Base-by-base conservation (phyloP, 768 basidiomycete species). In the Tephrocybe sp. region DNA sequence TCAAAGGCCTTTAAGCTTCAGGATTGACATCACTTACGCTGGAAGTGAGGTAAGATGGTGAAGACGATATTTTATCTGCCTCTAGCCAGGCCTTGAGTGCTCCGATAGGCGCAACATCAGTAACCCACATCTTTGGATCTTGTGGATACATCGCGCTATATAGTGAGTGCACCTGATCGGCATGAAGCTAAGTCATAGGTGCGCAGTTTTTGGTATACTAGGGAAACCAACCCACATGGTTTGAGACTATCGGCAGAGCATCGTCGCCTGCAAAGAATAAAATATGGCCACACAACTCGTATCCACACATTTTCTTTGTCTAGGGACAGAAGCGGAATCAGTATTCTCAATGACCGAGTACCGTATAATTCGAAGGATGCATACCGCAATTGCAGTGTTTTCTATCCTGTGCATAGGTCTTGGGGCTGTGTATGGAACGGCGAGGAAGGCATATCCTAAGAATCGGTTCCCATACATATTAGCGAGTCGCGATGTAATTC, bases 131-230 rank as follows among this genome's bases (percentile, higher is more conserved):
- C 49, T 63, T 65, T 0, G 69, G 66, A 41, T 71, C 71, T 11
- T 57, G 55, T 1, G 75, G 64, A 53, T 68, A 73, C n/a, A 70
- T 31, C 6, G 73, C 51, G 35, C 58, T 66, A 36, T 69, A 61
- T 53, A 77, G 74, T 1, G 71, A 72, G 22, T 75, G 74, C 27
- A 68, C 52, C 72, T 77, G 27, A 22, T n/a, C n/a, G n/a, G n/a
- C n/a, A n/a, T n/a, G n/a, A n/a, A n/a, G n/a, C n/a, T n/a, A n/a
- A n/a, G n/a, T n/a, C n/a, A n/a, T n/a, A n/a, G n/a, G n/a, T n/a
- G n/a, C n/a, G n/a, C n/a, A n/a, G n/a, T n/a, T n/a, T n/a, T n/a
- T n/a, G n/a, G n/a, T n/a, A n/a, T n/a, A n/a, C n/a, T 30, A 31
- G 24, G 9, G 22, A 26, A 15, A 11, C 13, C 21, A 11, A 45